Evolutionary conservation across 306 rosid genomes (phyloP).

Genomic region (Leucaena leucocephala): DNA sequence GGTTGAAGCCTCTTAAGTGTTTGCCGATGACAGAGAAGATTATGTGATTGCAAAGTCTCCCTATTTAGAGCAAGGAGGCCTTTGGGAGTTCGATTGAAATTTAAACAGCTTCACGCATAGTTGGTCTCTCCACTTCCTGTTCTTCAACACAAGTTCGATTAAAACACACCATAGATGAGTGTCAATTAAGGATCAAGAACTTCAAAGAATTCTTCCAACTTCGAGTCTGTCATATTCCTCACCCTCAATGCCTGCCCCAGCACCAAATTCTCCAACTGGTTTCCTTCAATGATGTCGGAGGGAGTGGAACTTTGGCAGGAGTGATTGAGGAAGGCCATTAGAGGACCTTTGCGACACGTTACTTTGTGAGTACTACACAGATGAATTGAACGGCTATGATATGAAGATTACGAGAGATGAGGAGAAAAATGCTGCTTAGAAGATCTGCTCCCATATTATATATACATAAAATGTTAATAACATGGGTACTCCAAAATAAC

Average conservation of each 20-base stretch:
- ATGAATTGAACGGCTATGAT: too few species aligned
- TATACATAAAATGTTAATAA: too few species aligned
- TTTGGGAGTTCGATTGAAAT: slow-evolving; percentile 89
- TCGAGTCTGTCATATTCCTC: slow-evolving; percentile 79
- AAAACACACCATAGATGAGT: slow-evolving; percentile 83
- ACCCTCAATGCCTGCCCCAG: slow-evolving; percentile 96
- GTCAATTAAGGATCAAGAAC: slow-evolving; percentile 74
- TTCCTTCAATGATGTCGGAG: slow-evolving; percentile 40
- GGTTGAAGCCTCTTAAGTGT: slow-evolving; percentile 53
- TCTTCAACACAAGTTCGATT: slow-evolving; percentile 92
- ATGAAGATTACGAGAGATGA: too few species aligned
- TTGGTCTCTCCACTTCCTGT: slow-evolving; percentile 92
- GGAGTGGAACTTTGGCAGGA: too few species aligned
- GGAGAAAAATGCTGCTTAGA: too few species aligned
- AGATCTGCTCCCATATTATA: too few species aligned
- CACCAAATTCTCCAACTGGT: slow-evolving; percentile 97
- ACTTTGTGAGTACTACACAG: too few species aligned
- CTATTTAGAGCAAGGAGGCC: slow-evolving; percentile 52
- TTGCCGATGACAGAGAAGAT: slow-evolving; percentile 51
- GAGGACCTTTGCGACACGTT: too few species aligned
- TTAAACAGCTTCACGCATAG: slow-evolving; percentile 97
- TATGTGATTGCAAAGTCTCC: slow-evolving; percentile 50
- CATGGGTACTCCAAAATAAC: too few species aligned
- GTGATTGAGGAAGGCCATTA: too few species aligned
- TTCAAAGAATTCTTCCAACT: slow-evolving; percentile 77